Evolutionary conservation across 2,329 filamentous ascomycete species (phyloP), one percentile per base, ranked within the genome.

Genomic region (Cryphonectria japonica): DNA sequence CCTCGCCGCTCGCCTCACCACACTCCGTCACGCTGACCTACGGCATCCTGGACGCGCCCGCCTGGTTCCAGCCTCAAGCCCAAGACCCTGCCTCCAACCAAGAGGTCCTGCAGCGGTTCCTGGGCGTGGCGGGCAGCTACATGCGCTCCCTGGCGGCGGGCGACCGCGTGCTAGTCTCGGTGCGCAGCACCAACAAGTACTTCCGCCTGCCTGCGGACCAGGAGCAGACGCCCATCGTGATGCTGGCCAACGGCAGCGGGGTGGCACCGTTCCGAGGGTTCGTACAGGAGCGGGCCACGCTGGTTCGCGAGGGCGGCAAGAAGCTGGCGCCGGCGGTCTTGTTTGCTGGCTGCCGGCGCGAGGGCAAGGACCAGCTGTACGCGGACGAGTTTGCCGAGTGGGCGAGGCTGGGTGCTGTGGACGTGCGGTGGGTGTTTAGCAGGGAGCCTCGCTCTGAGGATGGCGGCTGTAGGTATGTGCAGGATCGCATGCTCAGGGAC

Each of bases 321-420:
- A 90, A 95, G 70, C 75, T 83, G 8, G 83, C 82, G 0, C 73
- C 76, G 3, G 82, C 80, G 65, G 68, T 82, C 16, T 79, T 84
- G 1, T 82, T 84, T 75, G 83, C 79, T 66, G 83, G 83, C 14
- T 84, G 81, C 73, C 77, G 82, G 2, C 76, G 76, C 1, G 76
- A 75, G 0, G 74, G 79, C 0, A 77, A 81, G 62, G 82, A 84
- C 66, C 82, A 74, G 22, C 69, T 78, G 2, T 78, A 78, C 72
- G 71, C 69, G 16, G 74, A 76, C 0, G 75, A 79, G 59, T 67
- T 79, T 16, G 73, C 71, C n/a, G 62, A 71, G 43, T 76, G 73
- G 75, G 73, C 76, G 65, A 95, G 94, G 72, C 94, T 96, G 0
- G 96, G 96, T 66, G 93, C 98, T 76, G 94, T 99, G 50, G 54